A percentile compares a stretch with the other conserved stretches of the same genome.
phyloP scores from a whole-genome alignment of 176 grass and related monocot species.

The Phoenix roebelenii region DNA sequence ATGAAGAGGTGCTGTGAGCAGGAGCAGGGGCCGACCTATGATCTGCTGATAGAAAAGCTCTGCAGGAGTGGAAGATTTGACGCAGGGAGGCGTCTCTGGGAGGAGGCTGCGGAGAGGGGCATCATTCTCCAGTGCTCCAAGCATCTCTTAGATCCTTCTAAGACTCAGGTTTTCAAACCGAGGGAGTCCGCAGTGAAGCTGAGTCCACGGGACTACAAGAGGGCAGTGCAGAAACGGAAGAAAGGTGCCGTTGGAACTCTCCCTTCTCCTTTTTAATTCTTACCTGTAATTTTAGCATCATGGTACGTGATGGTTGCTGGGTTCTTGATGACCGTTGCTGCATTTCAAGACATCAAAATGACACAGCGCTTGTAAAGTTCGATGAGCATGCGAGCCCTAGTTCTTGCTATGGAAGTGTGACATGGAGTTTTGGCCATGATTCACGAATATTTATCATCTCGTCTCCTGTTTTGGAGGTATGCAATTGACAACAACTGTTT shows the following conservation, averaged over 20 bases:
- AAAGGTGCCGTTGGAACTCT: constrained; percentile 13
- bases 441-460: no score
- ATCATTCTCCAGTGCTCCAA: constrained; percentile 46
- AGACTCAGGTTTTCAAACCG: constrained; percentile 53
- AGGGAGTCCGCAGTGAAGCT: constrained; percentile 18
- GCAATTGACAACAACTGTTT: no score
- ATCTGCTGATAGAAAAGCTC: constrained; percentile 58
- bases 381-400: no score
- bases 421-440: no score
- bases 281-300: no score
- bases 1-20: constrained; percentile 34
- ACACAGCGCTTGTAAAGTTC: no score
- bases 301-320: no score
- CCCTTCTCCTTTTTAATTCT: no score
- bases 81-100: constrained; percentile 44
- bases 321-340: no score
- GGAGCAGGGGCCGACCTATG: constrained; percentile 26
- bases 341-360: no score
- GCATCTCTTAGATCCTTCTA: constrained; percentile 57
- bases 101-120: constrained; percentile 39
- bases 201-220: constrained; percentile 24
- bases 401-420: no score
- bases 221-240: constrained; percentile 20
- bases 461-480: no score
- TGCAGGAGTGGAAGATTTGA: constrained; percentile 54